Conservation (phyloP, 306 rosid genomes). For the Cicer chorassanicum region DNA sequence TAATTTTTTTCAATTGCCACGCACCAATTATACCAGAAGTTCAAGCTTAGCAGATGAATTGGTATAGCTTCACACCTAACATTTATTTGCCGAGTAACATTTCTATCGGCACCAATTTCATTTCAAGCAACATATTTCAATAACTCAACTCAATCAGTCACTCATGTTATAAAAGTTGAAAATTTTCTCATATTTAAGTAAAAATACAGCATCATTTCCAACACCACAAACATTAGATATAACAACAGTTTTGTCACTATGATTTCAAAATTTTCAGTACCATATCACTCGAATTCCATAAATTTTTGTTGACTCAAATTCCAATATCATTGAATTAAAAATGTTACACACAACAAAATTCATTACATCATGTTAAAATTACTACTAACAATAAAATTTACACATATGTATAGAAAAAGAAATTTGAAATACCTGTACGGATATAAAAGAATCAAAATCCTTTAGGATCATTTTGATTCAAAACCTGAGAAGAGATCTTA, state of each 20-base stretch:
- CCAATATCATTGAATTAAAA: constrained; percentile 6
- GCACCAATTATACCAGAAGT: not conserved
- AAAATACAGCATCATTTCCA: not conserved
- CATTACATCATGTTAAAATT: constrained; percentile 6
- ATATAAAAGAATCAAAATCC: constrained; percentile 53
- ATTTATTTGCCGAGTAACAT: constrained; percentile 2
- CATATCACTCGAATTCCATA: too few relatives aligned
- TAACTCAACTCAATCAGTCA: not conserved
- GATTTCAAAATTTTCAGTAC: too few relatives aligned
- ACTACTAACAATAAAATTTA: not conserved
- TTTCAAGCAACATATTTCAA: constrained; percentile 1
- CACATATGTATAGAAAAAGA: constrained; percentile 5
- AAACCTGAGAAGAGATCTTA: constrained; percentile 18
- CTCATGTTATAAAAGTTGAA: not conserved
- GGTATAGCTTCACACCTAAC: not conserved
- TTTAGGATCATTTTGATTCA: constrained; percentile 58
- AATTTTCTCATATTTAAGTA: not conserved
- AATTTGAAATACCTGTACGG: not conserved
- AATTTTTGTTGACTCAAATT: not conserved
- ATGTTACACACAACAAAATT: not conserved
- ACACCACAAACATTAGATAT: too few relatives aligned
- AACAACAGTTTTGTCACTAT: too few relatives aligned
- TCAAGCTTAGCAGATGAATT: not conserved
- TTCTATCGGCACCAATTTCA: not conserved
- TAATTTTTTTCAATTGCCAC: not conserved